Evolutionary conservation across 2,329 filamentous ascomycete genomes (phyloP).

Genomic region (Cercospora janseana): DNA sequence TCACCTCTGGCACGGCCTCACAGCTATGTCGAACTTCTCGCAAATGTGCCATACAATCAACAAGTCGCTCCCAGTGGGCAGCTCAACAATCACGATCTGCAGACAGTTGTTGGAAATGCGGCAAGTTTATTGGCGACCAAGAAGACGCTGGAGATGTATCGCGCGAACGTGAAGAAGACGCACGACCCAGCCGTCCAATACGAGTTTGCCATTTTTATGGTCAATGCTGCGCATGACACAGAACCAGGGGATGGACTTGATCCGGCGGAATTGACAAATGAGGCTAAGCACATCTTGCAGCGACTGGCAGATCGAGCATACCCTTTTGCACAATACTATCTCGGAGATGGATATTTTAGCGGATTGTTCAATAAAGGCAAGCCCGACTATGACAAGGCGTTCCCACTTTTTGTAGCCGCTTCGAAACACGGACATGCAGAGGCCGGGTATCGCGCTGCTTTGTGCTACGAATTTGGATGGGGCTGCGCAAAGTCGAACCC

Average conservation of each 20-base stretch:
- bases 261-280: slow-evolving; percentile 68
- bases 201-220: slow-evolving; percentile 92
- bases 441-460: slow-evolving; percentile 84
- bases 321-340: slow-evolving; percentile 96
- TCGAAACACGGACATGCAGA: slow-evolving; percentile 97
- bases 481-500: slow-evolving; percentile 84
- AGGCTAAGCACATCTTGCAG: slow-evolving; percentile 87
- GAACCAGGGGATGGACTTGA: slow-evolving; percentile 43
- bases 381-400: slow-evolving; percentile 85
- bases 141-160: slow-evolving; percentile 97
- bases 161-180: slow-evolving; percentile 95
- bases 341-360: slow-evolving; percentile 90
- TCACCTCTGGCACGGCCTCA: slow-evolving; percentile 59
- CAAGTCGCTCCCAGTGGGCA: slow-evolving; percentile 63
- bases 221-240: slow-evolving; percentile 81
- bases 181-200: slow-evolving; percentile 88
- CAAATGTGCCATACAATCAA: slow-evolving; percentile 71
- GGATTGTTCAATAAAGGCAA: slow-evolving; percentile 94
- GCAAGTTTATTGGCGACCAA: slow-evolving; percentile 86
- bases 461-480: slow-evolving; percentile 99
- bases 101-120: slow-evolving; percentile 78
- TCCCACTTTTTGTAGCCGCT: slow-evolving; percentile 86
- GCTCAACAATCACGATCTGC: slow-evolving; percentile 78
- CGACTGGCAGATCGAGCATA: slow-evolving; percentile 83
- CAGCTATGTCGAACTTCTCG: slow-evolving; percentile 63